Evolutionary conservation across 768 basidiomycete genomes (phyloP).

Genomic region (Strobilomyces dryophilus): DNA sequence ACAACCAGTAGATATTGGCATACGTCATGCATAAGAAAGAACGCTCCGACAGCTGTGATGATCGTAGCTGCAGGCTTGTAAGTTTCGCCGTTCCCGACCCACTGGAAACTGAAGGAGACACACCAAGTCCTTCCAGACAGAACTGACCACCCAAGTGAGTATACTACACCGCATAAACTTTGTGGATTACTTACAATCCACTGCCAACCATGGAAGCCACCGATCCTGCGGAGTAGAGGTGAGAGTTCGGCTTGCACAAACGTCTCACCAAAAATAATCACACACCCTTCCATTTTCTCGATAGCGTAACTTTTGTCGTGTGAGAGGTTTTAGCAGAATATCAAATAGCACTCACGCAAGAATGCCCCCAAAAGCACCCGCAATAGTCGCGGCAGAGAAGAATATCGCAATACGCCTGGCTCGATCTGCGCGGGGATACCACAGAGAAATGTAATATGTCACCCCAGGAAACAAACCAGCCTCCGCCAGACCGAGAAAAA

Average conservation of each 20-base stretch:
- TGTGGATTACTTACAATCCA: constrained; percentile 32
- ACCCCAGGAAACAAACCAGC: constrained; percentile 42
- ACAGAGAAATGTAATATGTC: constrained; percentile 47
- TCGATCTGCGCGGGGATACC: constrained; percentile 59
- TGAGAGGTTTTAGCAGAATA: background rate
- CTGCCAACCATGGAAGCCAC: constrained; percentile 34
- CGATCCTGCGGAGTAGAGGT: constrained; percentile 12
- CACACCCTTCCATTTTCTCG: constrained; percentile 32
- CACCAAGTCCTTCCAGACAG: constrained; percentile 28
- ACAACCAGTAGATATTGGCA: background rate
- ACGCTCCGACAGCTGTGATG: constrained; percentile 23
- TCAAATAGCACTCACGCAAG: constrained; percentile 34
- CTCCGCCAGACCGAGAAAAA: constrained; percentile 46
- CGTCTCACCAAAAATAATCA: constrained; percentile 12
- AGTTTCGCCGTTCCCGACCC: background rate
- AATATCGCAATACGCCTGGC: constrained; percentile 58
- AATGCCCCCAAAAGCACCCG: constrained; percentile 49
- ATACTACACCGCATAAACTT: background rate
- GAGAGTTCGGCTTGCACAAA: background rate
- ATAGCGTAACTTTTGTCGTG: constrained; percentile 32
- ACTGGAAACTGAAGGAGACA: background rate
- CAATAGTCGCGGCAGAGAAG: constrained; percentile 57
- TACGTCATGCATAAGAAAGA: constrained; percentile 54
- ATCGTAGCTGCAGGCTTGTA: constrained; percentile 16
- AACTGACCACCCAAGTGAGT: constrained; percentile 23